Evolutionary conservation across 257 asterid species (phyloP), one percentile per base, ranked within the genome.

Genomic region (Handroanthus guayacan): DNA sequence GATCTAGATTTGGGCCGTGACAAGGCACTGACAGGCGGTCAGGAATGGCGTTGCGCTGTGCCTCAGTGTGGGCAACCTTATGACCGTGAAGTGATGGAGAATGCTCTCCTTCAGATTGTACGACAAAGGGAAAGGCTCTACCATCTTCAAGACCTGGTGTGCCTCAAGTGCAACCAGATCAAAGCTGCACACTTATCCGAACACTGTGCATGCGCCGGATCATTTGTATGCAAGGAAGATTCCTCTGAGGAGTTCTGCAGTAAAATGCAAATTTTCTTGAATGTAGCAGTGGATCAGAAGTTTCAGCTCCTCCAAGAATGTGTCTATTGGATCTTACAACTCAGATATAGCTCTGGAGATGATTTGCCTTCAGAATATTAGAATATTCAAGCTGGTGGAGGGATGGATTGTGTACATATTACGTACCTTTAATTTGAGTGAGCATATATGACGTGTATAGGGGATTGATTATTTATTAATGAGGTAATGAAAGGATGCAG

Each of bases 11-110:
- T 95, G 79, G 79, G 92, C 83, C 87, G 88, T 20, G 99, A 89
- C 86, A 78, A 82, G 76, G 67, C 87, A 25, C 82, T 92, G 82
- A 72, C 68, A 2, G 80, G 80, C 82, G 80, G 80, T 82, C 92
- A 85, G 83, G 97, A 93, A 75, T 95, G 98, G 99, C 84, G 79
- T 11, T 95, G 99, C 71, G 82, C 85, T 4, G 92, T 88, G 67
- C 85, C 97, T 62, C 94, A 86, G 18, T 95, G 99, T 65, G 96
- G 89, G 71, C 99, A 95, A 76, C 98, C 97, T 39, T 95, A 92
- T 64, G 93, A 92, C 64, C 90, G 88, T 12, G 97, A 90, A 81
- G 83, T 83, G 58, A 85, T 92, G 92, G 99, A 95, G 86, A 92
- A 87, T 70, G 81, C 91, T 60, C 97, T 95, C 79, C 81, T 92